A percentile compares a stretch with the other conserved stretches of the same genome.
Conservation (phyloP, 352 stramenopile species). For the Blastocystis sp. region DNA sequence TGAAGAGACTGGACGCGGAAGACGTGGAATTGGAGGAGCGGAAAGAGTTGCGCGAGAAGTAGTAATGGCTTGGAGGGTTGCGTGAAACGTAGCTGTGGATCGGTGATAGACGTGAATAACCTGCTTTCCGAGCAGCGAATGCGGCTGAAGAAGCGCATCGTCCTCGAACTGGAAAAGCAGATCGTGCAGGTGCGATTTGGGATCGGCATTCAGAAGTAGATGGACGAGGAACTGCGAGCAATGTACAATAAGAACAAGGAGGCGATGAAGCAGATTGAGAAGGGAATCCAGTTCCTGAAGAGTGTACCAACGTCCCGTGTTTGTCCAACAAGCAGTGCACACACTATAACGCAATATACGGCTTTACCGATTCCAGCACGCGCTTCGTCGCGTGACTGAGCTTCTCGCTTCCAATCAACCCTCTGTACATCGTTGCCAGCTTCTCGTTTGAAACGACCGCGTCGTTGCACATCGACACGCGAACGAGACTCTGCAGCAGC, state of each 20-base stretch:
- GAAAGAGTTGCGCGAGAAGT: slow-evolving; percentile 41
- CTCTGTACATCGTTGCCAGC: background rate
- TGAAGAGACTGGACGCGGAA: slow-evolving; percentile 8
- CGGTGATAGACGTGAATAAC: slow-evolving; percentile 57
- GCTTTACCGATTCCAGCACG: slow-evolving; percentile 34
- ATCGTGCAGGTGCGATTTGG: background rate
- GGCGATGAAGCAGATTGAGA: slow-evolving; percentile 20
- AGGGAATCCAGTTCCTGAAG: slow-evolving; percentile 40
- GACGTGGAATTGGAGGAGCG: slow-evolving; percentile 16
- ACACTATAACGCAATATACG: background rate
- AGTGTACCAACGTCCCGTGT: slow-evolving; percentile 45
- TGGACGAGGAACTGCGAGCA: background rate
- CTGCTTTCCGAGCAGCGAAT: slow-evolving; percentile 47
- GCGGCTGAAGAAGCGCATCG: slow-evolving; percentile 54
- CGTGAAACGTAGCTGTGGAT: slow-evolving; percentile 12
- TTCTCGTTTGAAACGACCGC: background rate
- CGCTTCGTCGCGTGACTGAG: slow-evolving; percentile 43
- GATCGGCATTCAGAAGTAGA: background rate
- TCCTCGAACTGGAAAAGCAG: slow-evolving; percentile 23
- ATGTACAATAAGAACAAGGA: slow-evolving; percentile 48
- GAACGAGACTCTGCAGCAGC: slow-evolving; percentile 6
- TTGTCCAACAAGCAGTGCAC: slow-evolving; percentile 4
- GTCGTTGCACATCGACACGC: background rate
- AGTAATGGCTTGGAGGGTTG: background rate
- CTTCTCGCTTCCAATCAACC: slow-evolving; percentile 20